Percentiles rank a stretch among this genome's conserved stretches.
phyloP scores from a whole-genome alignment of 2,329 filamentous ascomycete genomes.

The Cytospora piceicola region DNA sequence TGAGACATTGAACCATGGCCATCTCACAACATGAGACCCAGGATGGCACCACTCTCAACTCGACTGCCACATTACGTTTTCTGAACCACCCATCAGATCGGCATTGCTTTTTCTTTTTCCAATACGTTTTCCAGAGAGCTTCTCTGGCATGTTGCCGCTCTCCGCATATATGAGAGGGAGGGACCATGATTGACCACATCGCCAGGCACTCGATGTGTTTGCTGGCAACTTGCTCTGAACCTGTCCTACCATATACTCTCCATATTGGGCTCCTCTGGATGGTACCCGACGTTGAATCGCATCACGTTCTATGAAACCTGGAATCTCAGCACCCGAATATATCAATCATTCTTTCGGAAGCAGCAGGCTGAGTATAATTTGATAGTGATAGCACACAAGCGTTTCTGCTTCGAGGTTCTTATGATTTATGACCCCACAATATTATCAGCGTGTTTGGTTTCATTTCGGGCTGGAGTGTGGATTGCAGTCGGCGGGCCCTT shows the following conservation, averaged over 20 bases:
- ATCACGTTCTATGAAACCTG: neutral
- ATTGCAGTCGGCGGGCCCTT: neutral
- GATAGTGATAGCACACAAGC: neutral
- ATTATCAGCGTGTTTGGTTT: neutral
- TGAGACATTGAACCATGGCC: neutral
- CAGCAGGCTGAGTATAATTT: neutral
- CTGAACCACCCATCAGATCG: neutral
- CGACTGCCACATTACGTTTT: neutral
- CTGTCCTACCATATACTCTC: neutral
- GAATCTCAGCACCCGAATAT: neutral
- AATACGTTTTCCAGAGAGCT: slow-evolving; percentile 1
- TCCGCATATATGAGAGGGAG: neutral
- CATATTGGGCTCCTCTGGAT: neutral
- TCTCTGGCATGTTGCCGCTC: neutral
- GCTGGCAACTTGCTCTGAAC: neutral
- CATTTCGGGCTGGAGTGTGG: neutral
- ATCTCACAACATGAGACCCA: neutral
- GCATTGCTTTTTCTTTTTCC: neutral
- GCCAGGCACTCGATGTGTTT: neutral
- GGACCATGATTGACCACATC: neutral
- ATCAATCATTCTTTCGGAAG: neutral
- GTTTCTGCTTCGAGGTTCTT: neutral
- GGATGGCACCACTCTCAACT: neutral
- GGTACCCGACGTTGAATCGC: neutral
- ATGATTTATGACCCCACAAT: neutral